Conservation (phyloP, 768 basidiomycete genomes). For the Russula lepida region DNA sequence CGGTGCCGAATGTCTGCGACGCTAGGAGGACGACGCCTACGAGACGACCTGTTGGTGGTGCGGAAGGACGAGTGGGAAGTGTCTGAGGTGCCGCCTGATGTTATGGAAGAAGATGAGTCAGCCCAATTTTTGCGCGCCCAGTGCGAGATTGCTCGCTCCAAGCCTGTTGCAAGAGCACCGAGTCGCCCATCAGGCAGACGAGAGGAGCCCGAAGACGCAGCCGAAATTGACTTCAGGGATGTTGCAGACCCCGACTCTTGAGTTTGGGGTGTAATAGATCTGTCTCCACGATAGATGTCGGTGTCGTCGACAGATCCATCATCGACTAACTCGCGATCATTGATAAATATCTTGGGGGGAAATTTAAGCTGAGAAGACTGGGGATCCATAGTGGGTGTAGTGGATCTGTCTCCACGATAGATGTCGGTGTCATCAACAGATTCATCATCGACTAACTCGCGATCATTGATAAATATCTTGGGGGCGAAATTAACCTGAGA, state of each 20-base stretch:
- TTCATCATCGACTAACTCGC: slow-evolving; percentile 18
- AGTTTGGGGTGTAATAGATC: slow-evolving; percentile 29
- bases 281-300: slow-evolving; percentile 57
- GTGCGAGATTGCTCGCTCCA: slow-evolving; percentile 62
- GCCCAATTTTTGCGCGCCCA: slow-evolving; percentile 52
- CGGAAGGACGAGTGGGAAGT: slow-evolving; percentile 35
- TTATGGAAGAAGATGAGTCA: slow-evolving; percentile 35
- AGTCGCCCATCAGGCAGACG: slow-evolving; percentile 27
- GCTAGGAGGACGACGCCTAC: slow-evolving; percentile 40
- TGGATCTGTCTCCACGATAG: slow-evolving; percentile 46
- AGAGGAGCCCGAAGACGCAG: slow-evolving; percentile 33
- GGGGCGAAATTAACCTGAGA: not conserved
- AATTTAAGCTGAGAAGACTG: not conserved
- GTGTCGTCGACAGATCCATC: slow-evolving; percentile 26
- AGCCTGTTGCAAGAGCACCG: slow-evolving; percentile 40
- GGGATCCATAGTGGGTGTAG: slow-evolving; percentile 20
- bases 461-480: not conserved
- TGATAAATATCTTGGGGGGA: not conserved
- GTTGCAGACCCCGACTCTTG: slow-evolving; percentile 24
- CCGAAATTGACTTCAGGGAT: slow-evolving; percentile 29
- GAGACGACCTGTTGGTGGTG: slow-evolving; percentile 28
- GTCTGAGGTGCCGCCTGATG: slow-evolving; percentile 33
- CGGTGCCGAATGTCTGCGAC: slow-evolving; percentile 43
- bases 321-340: slow-evolving; percentile 16
- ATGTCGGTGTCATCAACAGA: slow-evolving; percentile 40